A percentile compares a stretch with the other conserved stretches of the same genome.
Conservation (phyloP, 306 rosid species). For the Phaseolus lunatus region DNA sequence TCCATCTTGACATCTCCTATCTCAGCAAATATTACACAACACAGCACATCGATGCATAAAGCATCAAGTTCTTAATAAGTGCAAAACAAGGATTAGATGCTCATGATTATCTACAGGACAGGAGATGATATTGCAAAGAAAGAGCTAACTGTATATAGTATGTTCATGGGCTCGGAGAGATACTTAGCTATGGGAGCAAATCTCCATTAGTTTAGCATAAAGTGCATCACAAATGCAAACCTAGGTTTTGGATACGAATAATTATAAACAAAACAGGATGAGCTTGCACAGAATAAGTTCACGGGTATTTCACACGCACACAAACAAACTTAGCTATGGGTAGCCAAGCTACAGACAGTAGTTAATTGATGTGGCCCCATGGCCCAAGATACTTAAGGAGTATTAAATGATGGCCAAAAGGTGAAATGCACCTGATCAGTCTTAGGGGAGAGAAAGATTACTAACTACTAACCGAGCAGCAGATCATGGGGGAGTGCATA, state of each 20-base stretch:
- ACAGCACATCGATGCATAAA: conserved; percentile 1
- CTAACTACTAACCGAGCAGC: too few relatives aligned
- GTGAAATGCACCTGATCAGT: not conserved
- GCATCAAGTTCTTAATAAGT: not conserved
- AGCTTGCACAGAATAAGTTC: not conserved
- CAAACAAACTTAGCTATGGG: not conserved
- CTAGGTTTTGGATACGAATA: not conserved
- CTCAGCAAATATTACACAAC: not conserved
- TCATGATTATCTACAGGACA: conserved; percentile 10
- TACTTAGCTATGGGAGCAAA: not conserved
- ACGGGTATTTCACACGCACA: not conserved
- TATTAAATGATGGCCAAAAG: not conserved
- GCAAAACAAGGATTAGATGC: not conserved
- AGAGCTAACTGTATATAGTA: conserved; percentile 1
- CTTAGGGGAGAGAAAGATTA: too few relatives aligned
- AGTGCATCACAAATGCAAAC: not conserved
- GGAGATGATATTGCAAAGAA: conserved; percentile 9
- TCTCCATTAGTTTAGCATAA: conserved; percentile 23
- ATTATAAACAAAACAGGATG: not conserved
- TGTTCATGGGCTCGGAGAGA: not conserved
- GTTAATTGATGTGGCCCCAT: not conserved
- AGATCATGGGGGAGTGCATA: not conserved
- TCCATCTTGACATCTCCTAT: conserved; percentile 6
- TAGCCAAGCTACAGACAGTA: conserved; percentile 8
- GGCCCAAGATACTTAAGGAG: not conserved